phyloP scores from a whole-genome alignment of 192 early-diverging fungal genomes.

The Coemansia pectinata region DNA sequence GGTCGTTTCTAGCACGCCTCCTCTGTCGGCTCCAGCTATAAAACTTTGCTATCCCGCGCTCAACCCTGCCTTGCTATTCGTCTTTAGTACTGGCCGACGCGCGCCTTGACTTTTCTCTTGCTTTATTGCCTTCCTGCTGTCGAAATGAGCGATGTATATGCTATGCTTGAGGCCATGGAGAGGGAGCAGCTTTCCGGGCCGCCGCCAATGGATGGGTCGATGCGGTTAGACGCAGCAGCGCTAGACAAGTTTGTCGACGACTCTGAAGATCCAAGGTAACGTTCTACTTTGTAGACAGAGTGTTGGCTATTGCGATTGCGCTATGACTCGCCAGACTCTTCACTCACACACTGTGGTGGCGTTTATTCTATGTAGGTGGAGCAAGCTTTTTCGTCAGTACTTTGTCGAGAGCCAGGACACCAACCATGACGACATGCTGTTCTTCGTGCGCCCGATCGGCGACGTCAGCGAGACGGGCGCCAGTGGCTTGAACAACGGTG shows the following conservation, averaged over 20 bases:
- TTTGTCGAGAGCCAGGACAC: conserved; percentile 71
- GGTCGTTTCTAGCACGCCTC: background rate
- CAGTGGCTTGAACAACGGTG: background rate
- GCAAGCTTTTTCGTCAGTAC: conserved; percentile 58
- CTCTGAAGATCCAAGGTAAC: conserved; percentile 52
- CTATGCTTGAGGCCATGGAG: conserved; percentile 54
- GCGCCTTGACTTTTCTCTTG: conserved; percentile 4
- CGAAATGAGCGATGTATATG: conserved; percentile 54
- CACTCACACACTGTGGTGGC: background rate
- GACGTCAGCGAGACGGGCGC: conserved; percentile 22
- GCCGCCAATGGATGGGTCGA: conserved; percentile 54
- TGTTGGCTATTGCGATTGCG: background rate
- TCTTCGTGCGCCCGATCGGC: conserved; percentile 71
- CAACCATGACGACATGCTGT: conserved; percentile 81
- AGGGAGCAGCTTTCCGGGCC: conserved; percentile 52
- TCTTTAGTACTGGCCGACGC: background rate
- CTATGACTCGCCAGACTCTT: background rate
- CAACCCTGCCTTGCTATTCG: background rate
- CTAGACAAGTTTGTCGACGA: conserved; percentile 54
- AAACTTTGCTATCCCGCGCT: background rate
- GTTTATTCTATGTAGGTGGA: conserved; percentile 44
- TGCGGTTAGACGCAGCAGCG: conserved; percentile 45
- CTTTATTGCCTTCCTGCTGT: background rate
- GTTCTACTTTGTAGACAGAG: background rate
- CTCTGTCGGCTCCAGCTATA: background rate